phyloP scores from a whole-genome alignment of 257 asterid species.

The Nicotiana tomentosiformis region DNA sequence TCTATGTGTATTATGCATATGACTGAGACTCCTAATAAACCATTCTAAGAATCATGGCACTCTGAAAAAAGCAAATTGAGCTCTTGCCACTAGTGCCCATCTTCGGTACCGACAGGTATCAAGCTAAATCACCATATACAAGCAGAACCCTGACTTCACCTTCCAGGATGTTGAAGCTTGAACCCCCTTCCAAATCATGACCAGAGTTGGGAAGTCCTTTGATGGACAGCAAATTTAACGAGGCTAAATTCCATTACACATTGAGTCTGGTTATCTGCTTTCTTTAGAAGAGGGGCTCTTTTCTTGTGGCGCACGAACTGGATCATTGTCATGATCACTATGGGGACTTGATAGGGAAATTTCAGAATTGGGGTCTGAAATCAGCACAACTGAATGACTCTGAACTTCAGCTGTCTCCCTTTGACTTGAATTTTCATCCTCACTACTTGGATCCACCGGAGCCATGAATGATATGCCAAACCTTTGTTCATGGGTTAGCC shows the following conservation, averaged over 20 bases:
- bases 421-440: conserved; percentile 37
- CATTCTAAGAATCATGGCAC: background rate
- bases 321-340: conserved; percentile 24
- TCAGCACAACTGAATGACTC: conserved; percentile 30
- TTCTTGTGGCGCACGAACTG: conserved; percentile 9
- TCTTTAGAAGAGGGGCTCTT: conserved; percentile 7
- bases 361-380: conserved; percentile 26
- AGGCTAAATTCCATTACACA: background rate
- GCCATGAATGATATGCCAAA: conserved; percentile 56
- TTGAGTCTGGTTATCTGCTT: background rate
- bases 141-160: background rate
- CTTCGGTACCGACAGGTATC: background rate
- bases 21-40: background rate
- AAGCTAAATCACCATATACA: background rate
- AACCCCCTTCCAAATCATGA: background rate
- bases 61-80: background rate
- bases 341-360: conserved; percentile 23
- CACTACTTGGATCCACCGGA: conserved; percentile 26
- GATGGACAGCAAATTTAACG: background rate
- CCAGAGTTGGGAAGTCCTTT: background rate
- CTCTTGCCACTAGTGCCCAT: background rate
- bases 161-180: background rate
- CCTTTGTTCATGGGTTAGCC: conserved; percentile 78
- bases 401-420: conserved; percentile 26
- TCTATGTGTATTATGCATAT: background rate